Conservation (phyloP, 352 stramenopile genomes). For the Globisporangium parvum region DNA sequence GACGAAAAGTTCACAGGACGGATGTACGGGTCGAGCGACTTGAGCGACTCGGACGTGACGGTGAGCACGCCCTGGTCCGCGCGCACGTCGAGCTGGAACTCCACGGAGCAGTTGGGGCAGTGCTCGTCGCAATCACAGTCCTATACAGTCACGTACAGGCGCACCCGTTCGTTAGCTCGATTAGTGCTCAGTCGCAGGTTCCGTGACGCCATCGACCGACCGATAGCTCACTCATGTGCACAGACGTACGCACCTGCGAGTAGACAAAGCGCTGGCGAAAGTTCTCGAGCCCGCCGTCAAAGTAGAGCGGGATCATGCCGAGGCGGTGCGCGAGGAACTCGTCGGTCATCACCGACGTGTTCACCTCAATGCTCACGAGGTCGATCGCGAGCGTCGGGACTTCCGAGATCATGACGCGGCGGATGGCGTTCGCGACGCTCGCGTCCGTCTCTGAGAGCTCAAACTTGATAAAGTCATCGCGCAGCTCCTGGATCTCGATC, state of each 20-base stretch:
- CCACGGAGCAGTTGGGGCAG: constrained; percentile 95
- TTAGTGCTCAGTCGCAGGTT: not conserved
- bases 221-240: not conserved
- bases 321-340: constrained; percentile 98
- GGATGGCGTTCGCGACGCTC: constrained; percentile 95
- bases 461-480: constrained; percentile 96
- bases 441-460: constrained; percentile 96
- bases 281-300: constrained; percentile 81
- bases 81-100: constrained; percentile 94
- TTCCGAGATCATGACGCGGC: constrained; percentile 96
- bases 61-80: constrained; percentile 65
- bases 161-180: not conserved
- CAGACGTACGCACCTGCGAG: constrained; percentile 27
- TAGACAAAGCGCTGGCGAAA: constrained; percentile 90
- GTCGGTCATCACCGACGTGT: constrained; percentile 97
- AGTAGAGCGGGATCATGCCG: constrained; percentile 95
- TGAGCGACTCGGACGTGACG: constrained; percentile 72
- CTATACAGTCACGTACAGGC: constrained; percentile 2
- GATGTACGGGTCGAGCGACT: constrained; percentile 83
- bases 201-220: no score
- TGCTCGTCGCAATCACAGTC: constrained; percentile 94
- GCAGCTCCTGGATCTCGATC: constrained; percentile 92
- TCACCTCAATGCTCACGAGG: constrained; percentile 97
- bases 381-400: constrained; percentile 98
- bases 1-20: constrained; percentile 82